Conservation (phyloP, 1,284 basidiomycete species). For the Malassezia japonica region DNA sequence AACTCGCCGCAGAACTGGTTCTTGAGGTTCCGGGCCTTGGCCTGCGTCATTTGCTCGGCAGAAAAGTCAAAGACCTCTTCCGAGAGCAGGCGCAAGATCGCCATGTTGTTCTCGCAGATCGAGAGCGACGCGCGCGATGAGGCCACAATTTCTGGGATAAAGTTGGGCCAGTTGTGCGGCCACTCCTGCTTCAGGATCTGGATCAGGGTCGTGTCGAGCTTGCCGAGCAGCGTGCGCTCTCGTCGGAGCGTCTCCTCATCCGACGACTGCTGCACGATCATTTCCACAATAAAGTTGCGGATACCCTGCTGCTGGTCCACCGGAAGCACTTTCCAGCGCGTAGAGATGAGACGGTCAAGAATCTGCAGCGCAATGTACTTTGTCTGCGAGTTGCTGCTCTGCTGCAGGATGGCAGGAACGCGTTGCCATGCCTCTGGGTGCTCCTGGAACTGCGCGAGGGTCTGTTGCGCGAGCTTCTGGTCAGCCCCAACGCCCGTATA, state of each 20-base stretch:
- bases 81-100: slow-evolving; percentile 90
- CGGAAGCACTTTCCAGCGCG: slow-evolving; percentile 91
- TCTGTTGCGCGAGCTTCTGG: slow-evolving; percentile 43
- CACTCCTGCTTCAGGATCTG: slow-evolving; percentile 99
- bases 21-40: slow-evolving; percentile 94
- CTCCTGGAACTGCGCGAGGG: slow-evolving; percentile 71
- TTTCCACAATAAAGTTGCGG: slow-evolving; percentile 88
- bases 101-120: slow-evolving; percentile 99
- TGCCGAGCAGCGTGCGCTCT: slow-evolving; percentile 93
- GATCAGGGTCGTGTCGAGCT: slow-evolving; percentile 90
- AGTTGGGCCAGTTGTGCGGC: slow-evolving; percentile 98
- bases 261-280: slow-evolving; percentile 82
- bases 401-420: slow-evolving; percentile 86
- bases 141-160: slow-evolving; percentile 93
- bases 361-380: slow-evolving; percentile 55
- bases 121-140: slow-evolving; percentile 93
- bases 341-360: slow-evolving; percentile 64
- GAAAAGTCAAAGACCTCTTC: slow-evolving; percentile 99
- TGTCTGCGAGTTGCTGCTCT: slow-evolving; percentile 73
- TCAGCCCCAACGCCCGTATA: slow-evolving; percentile 36
- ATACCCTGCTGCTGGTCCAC: slow-evolving; percentile 72
- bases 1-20: slow-evolving; percentile 54
- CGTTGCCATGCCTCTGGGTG: slow-evolving; percentile 96
- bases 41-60: slow-evolving; percentile 96
- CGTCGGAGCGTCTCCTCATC: slow-evolving; percentile 67